Conservation (phyloP, 371 early-diverging fungal genomes). For the Blakeslea trispora region DNA sequence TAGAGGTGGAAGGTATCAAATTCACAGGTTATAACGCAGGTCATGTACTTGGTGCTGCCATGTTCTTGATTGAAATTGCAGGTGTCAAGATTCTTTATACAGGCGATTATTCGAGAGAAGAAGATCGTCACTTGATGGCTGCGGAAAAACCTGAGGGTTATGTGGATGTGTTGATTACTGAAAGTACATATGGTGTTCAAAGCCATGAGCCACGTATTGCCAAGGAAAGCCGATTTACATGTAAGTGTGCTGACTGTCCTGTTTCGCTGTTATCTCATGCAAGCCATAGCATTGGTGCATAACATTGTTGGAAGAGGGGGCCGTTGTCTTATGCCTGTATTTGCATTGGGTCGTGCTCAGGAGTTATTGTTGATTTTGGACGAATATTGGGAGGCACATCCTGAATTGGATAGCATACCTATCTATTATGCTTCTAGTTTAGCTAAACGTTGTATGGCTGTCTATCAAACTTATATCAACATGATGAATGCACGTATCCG, state of each 20-base stretch:
- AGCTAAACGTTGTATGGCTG: constrained; percentile 98
- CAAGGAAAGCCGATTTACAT: constrained; percentile 93
- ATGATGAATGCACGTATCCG: constrained; percentile 99
- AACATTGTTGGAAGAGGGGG: constrained; percentile 97
- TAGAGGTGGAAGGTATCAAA: constrained; percentile 95
- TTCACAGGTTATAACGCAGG: constrained; percentile 99
- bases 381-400: constrained; percentile 98
- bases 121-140: constrained; percentile 99
- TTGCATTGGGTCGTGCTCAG: constrained; percentile 99
- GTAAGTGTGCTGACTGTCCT: constrained; percentile 30
- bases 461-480: constrained; percentile 99
- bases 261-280: background rate
- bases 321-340: constrained; percentile 98
- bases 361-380: constrained; percentile 99
- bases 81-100: constrained; percentile 97
- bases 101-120: constrained; percentile 99
- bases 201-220: constrained; percentile 97
- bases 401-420: constrained; percentile 94
- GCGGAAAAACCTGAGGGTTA: constrained; percentile 92
- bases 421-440: constrained; percentile 98
- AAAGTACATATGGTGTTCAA: constrained; percentile 99
- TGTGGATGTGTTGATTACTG: constrained; percentile 96
- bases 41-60: constrained; percentile 99
- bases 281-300: constrained; percentile 69
- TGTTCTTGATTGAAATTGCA: constrained; percentile 99